Conservation (phyloP, 225 moss, liverwort and hornwort genomes). For the Rhytidiadelphus loreus region DNA sequence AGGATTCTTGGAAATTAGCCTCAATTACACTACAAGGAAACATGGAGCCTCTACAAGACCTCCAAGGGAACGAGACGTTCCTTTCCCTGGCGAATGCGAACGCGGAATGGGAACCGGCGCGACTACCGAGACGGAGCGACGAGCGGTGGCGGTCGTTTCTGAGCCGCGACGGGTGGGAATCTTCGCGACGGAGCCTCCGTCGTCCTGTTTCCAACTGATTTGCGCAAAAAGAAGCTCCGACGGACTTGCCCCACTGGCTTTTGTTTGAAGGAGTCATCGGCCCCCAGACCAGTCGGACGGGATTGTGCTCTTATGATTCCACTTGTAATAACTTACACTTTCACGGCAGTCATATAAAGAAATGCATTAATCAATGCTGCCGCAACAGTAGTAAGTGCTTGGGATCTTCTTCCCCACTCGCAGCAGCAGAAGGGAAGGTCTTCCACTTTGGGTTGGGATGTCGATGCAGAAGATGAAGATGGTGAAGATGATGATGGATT, state of each 20-base stretch:
- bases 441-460: not conserved
- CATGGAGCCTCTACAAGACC: not conserved
- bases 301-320: not conserved
- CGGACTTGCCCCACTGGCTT: not conserved
- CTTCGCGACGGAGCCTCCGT: not conserved
- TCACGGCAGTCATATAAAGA: not conserved
- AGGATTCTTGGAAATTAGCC: too few species aligned
- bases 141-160: not conserved
- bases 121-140: not conserved
- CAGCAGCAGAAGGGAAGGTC: not conserved
- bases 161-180: not conserved
- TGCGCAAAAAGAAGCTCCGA: not conserved
- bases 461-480: not conserved
- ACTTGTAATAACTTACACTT: not conserved
- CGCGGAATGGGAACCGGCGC: not conserved
- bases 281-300: not conserved
- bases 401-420: not conserved
- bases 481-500: not conserved
- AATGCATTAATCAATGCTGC: not conserved
- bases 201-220: not conserved
- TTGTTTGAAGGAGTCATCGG: not conserved
- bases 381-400: not conserved
- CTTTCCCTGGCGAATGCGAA: not conserved
- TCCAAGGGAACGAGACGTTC: not conserved
- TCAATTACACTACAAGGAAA: too few species aligned